phyloP scores from a whole-genome alignment of 1,284 basidiomycete species.

The Leccinum solheimii region DNA sequence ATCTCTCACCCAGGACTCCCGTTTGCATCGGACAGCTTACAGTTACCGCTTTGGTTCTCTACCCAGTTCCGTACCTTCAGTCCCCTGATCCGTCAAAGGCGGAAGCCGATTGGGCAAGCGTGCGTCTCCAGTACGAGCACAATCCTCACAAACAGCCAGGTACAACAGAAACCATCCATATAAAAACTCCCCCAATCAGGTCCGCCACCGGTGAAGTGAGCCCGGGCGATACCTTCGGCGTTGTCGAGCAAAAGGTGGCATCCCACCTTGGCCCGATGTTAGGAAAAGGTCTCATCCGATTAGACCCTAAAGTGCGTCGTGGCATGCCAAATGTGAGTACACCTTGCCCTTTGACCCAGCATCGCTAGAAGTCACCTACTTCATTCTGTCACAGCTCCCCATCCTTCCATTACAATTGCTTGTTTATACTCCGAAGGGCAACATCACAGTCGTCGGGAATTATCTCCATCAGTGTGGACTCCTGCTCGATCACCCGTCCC shows the following conservation, averaged over 20 bases:
- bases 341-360: conserved; percentile 9
- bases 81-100: conserved; percentile 44
- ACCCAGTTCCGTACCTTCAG: conserved; percentile 75
- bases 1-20: conserved; percentile 71
- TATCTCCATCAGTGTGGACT: conserved; percentile 70
- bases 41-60: conserved; percentile 82
- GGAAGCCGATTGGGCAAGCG: conserved; percentile 72
- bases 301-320: conserved; percentile 79
- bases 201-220: conserved; percentile 50
- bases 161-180: conserved; percentile 77
- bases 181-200: conserved; percentile 64
- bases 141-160: conserved; percentile 52
- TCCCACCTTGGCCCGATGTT: conserved; percentile 79
- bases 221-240: conserved; percentile 71
- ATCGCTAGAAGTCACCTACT: conserved; percentile 20
- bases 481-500: conserved; percentile 80
- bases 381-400: conserved; percentile 53
- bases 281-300: conserved; percentile 76
- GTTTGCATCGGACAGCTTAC: conserved; percentile 87
- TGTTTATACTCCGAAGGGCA: conserved; percentile 90
- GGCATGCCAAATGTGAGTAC: conserved; percentile 58
- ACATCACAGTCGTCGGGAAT: conserved; percentile 79
- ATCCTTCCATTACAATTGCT: conserved; percentile 84
- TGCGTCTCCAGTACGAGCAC: conserved; percentile 74
- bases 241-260: conserved; percentile 83